Conservation (phyloP, 192 early-diverging fungal species). For the Lobosporangium transversale region DNA sequence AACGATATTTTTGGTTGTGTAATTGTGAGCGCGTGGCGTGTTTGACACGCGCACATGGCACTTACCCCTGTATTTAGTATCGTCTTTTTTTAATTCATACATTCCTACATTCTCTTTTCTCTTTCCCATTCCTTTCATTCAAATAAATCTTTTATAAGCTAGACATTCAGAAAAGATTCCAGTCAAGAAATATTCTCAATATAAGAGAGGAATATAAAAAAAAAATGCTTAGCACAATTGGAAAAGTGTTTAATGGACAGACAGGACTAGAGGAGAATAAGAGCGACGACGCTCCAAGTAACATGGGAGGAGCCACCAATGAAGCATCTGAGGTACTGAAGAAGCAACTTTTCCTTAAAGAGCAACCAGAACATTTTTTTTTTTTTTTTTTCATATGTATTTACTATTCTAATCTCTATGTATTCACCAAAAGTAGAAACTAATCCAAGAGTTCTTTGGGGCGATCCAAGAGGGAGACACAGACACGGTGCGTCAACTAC, state of each 20-base stretch:
- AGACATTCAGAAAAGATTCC: too few species aligned
- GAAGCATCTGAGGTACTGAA: conserved; percentile 13
- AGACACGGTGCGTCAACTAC: conserved; percentile 45
- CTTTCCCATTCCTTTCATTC: background rate
- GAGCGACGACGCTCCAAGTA: conserved; percentile 5
- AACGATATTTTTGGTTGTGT: too few species aligned
- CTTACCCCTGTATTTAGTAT: background rate
- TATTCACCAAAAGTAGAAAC: conserved; percentile 2
- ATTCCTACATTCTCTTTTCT: background rate
- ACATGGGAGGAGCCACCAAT: background rate
- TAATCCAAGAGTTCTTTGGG: conserved; percentile 39
- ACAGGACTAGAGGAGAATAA: conserved; percentile 5
- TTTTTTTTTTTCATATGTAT: background rate
- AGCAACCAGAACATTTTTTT: background rate
- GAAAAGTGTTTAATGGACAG: conserved; percentile 9
- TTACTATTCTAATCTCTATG: too few species aligned
- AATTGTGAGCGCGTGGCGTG: too few species aligned
- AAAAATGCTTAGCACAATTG: conserved; percentile 24
- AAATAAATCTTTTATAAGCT: too few species aligned
- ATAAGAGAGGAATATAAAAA: too few species aligned
- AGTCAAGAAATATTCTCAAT: too few species aligned
- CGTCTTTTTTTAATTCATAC: conserved; percentile 2
- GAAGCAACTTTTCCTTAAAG: background rate
- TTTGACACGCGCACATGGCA: conserved; percentile 5
- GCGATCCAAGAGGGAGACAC: conserved; percentile 53